These are phyloP conservation scores for Starmerella scarabaei DNA, from an alignment of 805 yeast species.

Conservation along the genomic window DNA sequence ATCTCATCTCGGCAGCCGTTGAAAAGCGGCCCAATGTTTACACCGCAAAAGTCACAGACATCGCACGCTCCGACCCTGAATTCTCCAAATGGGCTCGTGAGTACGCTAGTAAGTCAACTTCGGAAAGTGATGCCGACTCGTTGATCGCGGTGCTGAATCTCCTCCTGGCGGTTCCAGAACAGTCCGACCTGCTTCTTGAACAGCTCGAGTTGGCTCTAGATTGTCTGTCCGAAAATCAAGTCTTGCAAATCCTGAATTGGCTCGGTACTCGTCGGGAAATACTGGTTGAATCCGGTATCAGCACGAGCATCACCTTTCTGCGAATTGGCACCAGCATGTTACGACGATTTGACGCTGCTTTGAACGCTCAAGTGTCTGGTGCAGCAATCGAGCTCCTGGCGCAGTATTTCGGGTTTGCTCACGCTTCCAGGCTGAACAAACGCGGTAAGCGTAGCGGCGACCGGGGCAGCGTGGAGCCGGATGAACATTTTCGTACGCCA, in stretches of 20 bases:
- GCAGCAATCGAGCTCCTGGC: slow-evolving; percentile 10
- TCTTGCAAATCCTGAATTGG: neutral
- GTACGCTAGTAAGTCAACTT: neutral
- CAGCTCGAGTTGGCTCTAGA: slow-evolving; percentile 4
- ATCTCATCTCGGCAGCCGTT: neutral
- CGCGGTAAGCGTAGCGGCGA: slow-evolving; percentile 12
- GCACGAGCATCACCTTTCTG: slow-evolving; percentile 4
- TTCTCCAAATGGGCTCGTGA: neutral
- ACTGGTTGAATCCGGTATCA: neutral
- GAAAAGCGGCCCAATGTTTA: neutral
- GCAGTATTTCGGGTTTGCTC: slow-evolving; percentile 12
- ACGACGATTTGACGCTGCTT: slow-evolving; percentile 6
- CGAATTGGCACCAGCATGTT: slow-evolving; percentile 6
- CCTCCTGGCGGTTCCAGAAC: neutral
- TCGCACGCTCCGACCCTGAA: neutral
- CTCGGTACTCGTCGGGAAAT: neutral
- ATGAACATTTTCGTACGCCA: too few relatives aligned
- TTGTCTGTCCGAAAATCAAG: neutral
- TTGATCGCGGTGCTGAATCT: neutral
- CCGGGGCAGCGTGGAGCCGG: too few relatives aligned
- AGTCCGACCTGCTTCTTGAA: neutral
- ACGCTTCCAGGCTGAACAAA: slow-evolving; percentile 15
- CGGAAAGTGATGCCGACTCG: neutral
- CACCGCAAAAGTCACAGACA: neutral
- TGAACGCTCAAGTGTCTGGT: slow-evolving; percentile 2